phyloP scores from a whole-genome alignment of 176 grass and related monocot genomes.

The Neostapfia colusana region DNA sequence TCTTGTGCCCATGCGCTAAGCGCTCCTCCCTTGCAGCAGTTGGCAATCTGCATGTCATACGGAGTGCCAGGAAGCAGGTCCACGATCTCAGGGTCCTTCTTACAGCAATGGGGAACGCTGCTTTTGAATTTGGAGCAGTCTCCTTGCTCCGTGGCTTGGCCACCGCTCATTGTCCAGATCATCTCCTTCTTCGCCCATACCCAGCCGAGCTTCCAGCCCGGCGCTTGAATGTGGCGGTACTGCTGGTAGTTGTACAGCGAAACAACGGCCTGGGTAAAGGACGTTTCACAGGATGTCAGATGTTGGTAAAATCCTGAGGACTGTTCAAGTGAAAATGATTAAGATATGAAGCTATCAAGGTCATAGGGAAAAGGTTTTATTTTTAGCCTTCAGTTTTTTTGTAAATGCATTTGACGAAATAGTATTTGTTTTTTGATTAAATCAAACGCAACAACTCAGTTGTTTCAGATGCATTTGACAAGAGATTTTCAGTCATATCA shows the following conservation, averaged over 20 bases:
- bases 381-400: no score
- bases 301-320: background rate
- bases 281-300: constrained; percentile 17
- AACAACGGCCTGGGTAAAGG: constrained; percentile 56
- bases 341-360: background rate
- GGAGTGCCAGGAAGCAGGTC: no score
- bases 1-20: constrained; percentile 70
- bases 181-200: constrained; percentile 73
- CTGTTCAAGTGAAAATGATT: background rate
- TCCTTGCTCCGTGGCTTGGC: constrained; percentile 74
- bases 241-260: constrained; percentile 83
- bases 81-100: no score
- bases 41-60: no score
- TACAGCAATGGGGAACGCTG: no score
- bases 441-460: background rate
- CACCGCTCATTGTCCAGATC: constrained; percentile 71
- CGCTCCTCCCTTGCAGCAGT: no score
- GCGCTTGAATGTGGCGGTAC: constrained; percentile 73
- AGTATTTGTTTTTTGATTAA: background rate
- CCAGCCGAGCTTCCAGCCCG: constrained; percentile 80
- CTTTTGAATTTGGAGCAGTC: constrained; percentile 79
- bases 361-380: background rate
- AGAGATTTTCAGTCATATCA: background rate
- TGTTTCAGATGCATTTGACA: background rate
- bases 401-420: no score